phyloP scores from a whole-genome alignment of 345 rosid species.

The Xanthoceras sorbifolium region DNA sequence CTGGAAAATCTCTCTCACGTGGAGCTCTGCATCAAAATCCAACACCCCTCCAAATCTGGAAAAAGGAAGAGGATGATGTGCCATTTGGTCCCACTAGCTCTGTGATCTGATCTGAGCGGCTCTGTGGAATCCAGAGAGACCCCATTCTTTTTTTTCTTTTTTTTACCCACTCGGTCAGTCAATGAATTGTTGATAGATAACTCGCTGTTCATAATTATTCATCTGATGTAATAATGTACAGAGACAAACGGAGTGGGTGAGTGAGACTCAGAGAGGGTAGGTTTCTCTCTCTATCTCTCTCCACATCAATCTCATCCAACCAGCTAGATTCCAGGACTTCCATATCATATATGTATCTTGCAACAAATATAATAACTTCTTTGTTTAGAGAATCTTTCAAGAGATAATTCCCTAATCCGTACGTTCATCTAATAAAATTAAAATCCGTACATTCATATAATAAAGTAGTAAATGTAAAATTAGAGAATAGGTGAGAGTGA shows the following conservation, averaged over 20 bases:
- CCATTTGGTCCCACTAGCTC: background rate
- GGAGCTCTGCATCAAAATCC: too few species aligned
- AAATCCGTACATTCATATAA: too few species aligned
- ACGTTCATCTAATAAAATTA: too few species aligned
- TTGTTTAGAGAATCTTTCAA: too few species aligned
- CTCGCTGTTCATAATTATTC: background rate
- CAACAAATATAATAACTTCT: too few species aligned
- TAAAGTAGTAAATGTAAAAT: background rate
- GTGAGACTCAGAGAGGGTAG: background rate
- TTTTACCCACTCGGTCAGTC: background rate
- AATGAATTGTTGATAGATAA: background rate
- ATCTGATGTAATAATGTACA: too few species aligned
- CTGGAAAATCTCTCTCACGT: too few species aligned
- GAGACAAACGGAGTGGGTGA: background rate
- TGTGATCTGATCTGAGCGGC: too few species aligned
- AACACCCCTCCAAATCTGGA: background rate
- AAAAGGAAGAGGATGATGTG: background rate
- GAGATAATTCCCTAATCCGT: too few species aligned
- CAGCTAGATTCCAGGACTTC: slow-evolving; percentile 1
- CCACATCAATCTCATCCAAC: background rate
- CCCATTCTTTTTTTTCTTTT: too few species aligned
- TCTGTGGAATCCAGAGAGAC: too few species aligned
- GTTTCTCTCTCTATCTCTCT: background rate
- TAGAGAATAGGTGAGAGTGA: background rate
- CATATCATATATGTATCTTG: background rate